These are phyloP conservation scores for Physocladia obscura DNA, from an alignment of 192 early-diverging fungal species.

Conservation along the genomic window DNA sequence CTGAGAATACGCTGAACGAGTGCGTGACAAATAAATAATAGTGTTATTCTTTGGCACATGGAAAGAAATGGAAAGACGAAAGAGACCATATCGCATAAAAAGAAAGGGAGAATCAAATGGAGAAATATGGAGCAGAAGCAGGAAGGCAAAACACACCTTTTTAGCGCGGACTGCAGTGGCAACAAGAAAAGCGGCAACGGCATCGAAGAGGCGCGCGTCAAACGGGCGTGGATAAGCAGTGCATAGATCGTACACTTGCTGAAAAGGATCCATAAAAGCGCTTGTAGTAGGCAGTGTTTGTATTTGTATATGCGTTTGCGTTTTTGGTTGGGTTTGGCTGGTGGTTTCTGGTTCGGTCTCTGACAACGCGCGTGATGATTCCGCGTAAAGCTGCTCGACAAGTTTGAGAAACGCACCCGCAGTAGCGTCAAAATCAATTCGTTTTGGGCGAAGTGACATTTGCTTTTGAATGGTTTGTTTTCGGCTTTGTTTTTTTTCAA, in stretches of 20 bases:
- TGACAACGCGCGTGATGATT: neutral
- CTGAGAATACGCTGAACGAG: slow-evolving; percentile 54
- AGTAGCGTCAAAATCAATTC: slow-evolving; percentile 2
- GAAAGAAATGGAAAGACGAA: no score
- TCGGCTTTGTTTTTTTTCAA: no score
- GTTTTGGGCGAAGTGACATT: slow-evolving; percentile 11
- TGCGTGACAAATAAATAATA: neutral
- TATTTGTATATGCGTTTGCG: neutral
- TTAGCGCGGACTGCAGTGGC: slow-evolving; percentile 49
- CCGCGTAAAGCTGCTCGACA: neutral
- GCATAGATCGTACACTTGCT: slow-evolving; percentile 83
- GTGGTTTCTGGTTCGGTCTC: no score
- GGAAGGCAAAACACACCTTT: neutral
- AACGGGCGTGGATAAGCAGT: slow-evolving; percentile 71
- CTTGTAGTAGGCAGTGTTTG: slow-evolving; percentile 34
- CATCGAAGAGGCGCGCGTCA: slow-evolving; percentile 63
- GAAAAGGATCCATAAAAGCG: slow-evolving; percentile 71
- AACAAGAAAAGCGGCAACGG: slow-evolving; percentile 66
- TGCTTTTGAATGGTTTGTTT: no score
- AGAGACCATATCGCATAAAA: neutral
- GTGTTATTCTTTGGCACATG: neutral
- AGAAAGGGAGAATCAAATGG: neutral
- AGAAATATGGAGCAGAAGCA: neutral
- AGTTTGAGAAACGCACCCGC: neutral
- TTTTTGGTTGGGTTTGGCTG: neutral